These are phyloP conservation scores for Zalaria obscura DNA, from an alignment of 2,329 filamentous ascomycete genomes.

Conservation along the genomic window DNA sequence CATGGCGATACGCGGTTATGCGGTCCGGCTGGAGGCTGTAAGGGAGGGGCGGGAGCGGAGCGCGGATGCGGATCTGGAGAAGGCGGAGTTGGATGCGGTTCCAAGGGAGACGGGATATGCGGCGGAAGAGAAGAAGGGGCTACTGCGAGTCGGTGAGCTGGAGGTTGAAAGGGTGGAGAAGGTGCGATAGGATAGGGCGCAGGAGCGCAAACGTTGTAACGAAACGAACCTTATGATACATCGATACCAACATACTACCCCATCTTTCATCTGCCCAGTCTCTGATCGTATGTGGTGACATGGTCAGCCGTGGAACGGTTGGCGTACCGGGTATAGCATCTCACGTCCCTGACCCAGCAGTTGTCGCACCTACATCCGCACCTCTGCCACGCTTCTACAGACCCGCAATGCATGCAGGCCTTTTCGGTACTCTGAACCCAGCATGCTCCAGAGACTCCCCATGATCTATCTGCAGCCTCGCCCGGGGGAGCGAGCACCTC, in stretches of 20 bases:
- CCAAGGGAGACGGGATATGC: not conserved
- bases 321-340: constrained; percentile 4
- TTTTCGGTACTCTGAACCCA: constrained; percentile 4
- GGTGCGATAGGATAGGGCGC: too few relatives aligned
- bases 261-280: constrained; percentile 1
- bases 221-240: not conserved
- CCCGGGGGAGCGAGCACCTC: too few relatives aligned
- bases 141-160: not conserved
- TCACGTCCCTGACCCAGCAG: constrained; percentile 6
- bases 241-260: not conserved
- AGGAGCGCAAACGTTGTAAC: not conserved
- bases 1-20: constrained; percentile 4
- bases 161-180: too few relatives aligned
- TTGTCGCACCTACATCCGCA: constrained; percentile 6
- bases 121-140: not conserved
- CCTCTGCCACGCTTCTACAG: constrained; percentile 4
- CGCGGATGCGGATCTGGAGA: not conserved
- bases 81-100: not conserved
- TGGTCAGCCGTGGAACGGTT: too few relatives aligned
- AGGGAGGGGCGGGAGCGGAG: not conserved
- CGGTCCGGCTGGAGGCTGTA: constrained; percentile 4
- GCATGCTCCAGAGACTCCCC: too few relatives aligned
- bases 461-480: too few relatives aligned
- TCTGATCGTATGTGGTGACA: not conserved
- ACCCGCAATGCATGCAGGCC: constrained; percentile 8